A percentile compares a stretch with the other conserved stretches of the same genome.
Conservation (phyloP, 306 rosid species). For the Dryas alaskensis region DNA sequence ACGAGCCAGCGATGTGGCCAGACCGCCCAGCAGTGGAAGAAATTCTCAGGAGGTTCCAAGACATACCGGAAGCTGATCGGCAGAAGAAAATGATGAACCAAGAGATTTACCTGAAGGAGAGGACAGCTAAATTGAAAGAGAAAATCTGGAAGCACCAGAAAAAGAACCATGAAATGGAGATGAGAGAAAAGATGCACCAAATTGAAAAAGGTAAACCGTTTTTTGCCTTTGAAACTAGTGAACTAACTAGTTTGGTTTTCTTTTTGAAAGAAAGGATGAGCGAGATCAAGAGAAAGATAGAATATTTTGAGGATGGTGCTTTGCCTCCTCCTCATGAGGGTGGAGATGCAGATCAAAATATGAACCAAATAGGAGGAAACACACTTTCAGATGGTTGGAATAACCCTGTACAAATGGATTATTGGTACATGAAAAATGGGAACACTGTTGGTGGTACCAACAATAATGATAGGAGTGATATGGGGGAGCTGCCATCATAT, state of each 20-base stretch:
- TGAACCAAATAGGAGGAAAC: not conserved
- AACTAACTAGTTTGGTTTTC: not conserved
- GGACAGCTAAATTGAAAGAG: not conserved
- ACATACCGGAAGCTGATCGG: not conserved
- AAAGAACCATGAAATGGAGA: not conserved
- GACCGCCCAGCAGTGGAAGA: constrained; percentile 14
- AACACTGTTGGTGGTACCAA: no score
- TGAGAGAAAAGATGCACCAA: not conserved
- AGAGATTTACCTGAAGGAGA: not conserved
- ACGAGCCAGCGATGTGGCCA: constrained; percentile 33
- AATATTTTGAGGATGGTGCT: not conserved
- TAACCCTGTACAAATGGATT: not conserved
- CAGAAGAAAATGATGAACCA: not conserved
- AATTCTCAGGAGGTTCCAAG: not conserved
- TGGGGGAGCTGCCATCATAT: no score
- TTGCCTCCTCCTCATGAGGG: not conserved
- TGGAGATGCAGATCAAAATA: not conserved
- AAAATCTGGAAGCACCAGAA: not conserved
- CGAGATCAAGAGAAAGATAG: not conserved
- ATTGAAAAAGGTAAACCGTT: not conserved
- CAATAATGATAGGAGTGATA: no score
- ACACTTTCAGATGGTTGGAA: no score
- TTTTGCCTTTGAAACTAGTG: not conserved
- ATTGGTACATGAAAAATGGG: not conserved
- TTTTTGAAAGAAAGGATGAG: not conserved